A percentile compares a stretch with the other conserved stretches of the same genome.
phyloP scores from a whole-genome alignment of 345 rosid genomes.

The Trapa bicornis region DNA sequence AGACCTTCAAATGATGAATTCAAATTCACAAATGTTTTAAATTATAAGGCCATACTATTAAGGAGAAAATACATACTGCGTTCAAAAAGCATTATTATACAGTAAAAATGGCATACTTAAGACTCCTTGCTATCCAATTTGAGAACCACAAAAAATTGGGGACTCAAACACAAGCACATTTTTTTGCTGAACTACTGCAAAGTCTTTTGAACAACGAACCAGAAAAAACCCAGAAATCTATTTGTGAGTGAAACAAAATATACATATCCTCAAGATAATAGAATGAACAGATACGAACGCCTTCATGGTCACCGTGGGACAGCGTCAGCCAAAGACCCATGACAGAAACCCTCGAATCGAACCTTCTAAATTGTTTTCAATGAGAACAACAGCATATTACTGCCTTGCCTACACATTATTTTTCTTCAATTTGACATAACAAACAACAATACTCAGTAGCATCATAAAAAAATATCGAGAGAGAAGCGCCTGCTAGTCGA shows the following conservation, averaged over 20 bases:
- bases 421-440: too few species aligned
- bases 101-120: neutral
- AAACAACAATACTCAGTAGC: too few species aligned
- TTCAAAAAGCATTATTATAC: neutral
- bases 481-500: too few species aligned
- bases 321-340: neutral
- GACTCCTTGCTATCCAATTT: too few species aligned
- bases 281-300: neutral
- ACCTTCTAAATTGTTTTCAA: too few species aligned
- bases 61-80: neutral
- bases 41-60: neutral
- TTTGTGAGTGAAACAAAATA: neutral
- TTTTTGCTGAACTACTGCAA: too few species aligned
- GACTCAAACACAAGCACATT: neutral
- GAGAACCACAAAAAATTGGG: neutral
- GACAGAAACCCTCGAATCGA: too few species aligned
- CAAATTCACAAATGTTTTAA: neutral
- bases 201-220: too few species aligned
- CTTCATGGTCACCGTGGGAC: neutral
- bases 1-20: neutral
- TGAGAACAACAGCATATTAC: too few species aligned
- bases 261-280: neutral
- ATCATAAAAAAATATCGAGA: too few species aligned
- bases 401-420: too few species aligned
- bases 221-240: neutral